These are phyloP conservation scores for Ceratobasidium sp. DNA, from an alignment of 1,284 basidiomycete species.

Conservation along the genomic window DNA sequence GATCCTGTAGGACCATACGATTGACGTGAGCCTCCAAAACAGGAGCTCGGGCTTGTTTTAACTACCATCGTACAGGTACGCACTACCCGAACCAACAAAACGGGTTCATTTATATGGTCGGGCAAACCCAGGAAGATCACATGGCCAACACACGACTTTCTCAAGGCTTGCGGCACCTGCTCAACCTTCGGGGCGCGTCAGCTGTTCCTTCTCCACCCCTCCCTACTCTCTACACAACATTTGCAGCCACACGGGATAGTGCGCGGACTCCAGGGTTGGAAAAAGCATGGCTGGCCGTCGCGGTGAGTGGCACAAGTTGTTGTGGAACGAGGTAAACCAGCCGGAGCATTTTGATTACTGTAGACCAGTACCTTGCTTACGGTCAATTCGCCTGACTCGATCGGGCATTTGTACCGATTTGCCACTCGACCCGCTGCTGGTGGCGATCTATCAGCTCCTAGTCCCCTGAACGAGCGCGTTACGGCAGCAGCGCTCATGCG, in stretches of 20 bases:
- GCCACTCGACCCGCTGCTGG: constrained; percentile 65
- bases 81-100: background rate
- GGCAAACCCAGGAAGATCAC: background rate
- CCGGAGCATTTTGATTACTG: constrained; percentile 26
- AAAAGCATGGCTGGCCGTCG: constrained; percentile 79
- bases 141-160: constrained; percentile 34
- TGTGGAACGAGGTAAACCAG: constrained; percentile 30
- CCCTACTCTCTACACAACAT: constrained; percentile 15
- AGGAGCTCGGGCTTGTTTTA: background rate
- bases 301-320: constrained; percentile 64
- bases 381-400: constrained; percentile 81
- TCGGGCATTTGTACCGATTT: constrained; percentile 85
- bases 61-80: constrained; percentile 9
- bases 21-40: background rate
- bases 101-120: background rate
- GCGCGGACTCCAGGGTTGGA: constrained; percentile 25
- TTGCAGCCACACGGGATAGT: constrained; percentile 29
- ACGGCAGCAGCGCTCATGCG: constrained; percentile 84
- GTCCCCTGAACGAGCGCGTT: constrained; percentile 68
- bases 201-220: constrained; percentile 38
- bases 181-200: constrained; percentile 41
- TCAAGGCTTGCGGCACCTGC: constrained; percentile 37
- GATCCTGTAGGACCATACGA: background rate
- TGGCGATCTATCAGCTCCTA: constrained; percentile 51
- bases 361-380: constrained; percentile 88